Base-by-base conservation (phyloP, 2,329 filamentous ascomycete genomes). In the Xylaria sp. region DNA sequence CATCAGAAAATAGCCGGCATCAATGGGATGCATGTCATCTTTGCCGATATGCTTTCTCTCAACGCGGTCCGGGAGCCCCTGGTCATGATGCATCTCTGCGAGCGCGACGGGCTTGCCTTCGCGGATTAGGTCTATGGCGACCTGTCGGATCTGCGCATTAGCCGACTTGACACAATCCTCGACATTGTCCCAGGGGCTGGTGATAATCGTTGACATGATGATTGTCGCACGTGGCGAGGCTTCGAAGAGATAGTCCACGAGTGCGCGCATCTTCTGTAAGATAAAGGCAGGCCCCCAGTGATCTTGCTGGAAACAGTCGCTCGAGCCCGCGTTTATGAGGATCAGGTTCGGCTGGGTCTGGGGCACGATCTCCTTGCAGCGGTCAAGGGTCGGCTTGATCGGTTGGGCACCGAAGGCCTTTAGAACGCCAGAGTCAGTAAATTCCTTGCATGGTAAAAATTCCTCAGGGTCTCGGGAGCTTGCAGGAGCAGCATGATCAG, bases 71-170 rank as follows among this genome's bases (percentile, higher is more conserved):
- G 72, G 73, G 5, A 76, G 49, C 5, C 74, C 74, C 57, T 76
- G 73, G 31, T 73, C 74, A 33, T 51, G 54, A 58, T 76, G 74
- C 74, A 75, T 75, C 56, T 76, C 73, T 0, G 73, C 74, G 13
- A 76, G 61, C 20, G 66, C 66, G 44, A 75, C 68, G 17, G 72
- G 72, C 42, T 72, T 74, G 25, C 72, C 73, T 49, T 75, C 73
- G 25, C 73, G 73, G 53, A 72, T 72, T 15, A 75, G 38, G 39
- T 74, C 73, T 20, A 53, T 61, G 5, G 71, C 72, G 10, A 73
- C 73, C 59, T 76, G 73, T 7, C 74, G 72, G 51, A 75, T 75
- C 68, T 76, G 74, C 22, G 74, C 73, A 27, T 76, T 76, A 20
- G 71, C 66, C 42, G 72, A 73, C 56, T 61, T 72, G 58, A 76